Conservation (phyloP, 2,329 filamentous ascomycete species). For the Drechslerella stenobrocha region DNA sequence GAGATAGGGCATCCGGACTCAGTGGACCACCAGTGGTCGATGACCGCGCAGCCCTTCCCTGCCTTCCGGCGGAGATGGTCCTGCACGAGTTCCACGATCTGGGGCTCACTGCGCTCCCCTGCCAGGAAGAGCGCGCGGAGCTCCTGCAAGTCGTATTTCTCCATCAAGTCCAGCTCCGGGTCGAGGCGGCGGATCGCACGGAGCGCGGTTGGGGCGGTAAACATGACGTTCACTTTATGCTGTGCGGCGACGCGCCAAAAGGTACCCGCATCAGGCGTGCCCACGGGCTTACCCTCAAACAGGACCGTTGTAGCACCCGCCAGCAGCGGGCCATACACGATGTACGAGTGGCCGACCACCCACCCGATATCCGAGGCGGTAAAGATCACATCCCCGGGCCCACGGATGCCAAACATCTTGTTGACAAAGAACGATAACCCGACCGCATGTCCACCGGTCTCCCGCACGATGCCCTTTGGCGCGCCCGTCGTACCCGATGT, state of each 20-base stretch:
- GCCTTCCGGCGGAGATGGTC: constrained; percentile 62
- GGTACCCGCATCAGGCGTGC: constrained; percentile 80
- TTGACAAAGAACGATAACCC: constrained; percentile 79
- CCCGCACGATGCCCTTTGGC: constrained; percentile 80
- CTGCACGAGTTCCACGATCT: constrained; percentile 80
- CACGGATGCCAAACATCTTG: constrained; percentile 79
- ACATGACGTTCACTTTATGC: constrained; percentile 80
- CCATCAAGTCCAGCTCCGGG: constrained; percentile 70
- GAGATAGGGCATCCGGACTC: constrained; percentile 72
- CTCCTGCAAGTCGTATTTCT: constrained; percentile 70
- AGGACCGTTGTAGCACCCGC: constrained; percentile 82
- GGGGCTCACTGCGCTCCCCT: constrained; percentile 85
- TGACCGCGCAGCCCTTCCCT: constrained; percentile 62
- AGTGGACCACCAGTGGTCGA: constrained; percentile 76
- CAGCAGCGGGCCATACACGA: constrained; percentile 86
- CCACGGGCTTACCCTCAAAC: constrained; percentile 92
- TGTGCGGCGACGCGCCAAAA: constrained; percentile 88
- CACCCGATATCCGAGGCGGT: constrained; percentile 87
- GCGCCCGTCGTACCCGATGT: constrained; percentile 80
- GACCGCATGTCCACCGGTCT: constrained; percentile 84
- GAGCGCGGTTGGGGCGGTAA: constrained; percentile 84
- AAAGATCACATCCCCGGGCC: constrained; percentile 80
- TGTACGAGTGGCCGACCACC: constrained; percentile 86
- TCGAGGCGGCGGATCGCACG: constrained; percentile 86
- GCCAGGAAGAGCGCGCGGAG: constrained; percentile 80